Conservation (phyloP, 2,329 filamentous ascomycete species). For the Aureobasidium mangrovei region DNA sequence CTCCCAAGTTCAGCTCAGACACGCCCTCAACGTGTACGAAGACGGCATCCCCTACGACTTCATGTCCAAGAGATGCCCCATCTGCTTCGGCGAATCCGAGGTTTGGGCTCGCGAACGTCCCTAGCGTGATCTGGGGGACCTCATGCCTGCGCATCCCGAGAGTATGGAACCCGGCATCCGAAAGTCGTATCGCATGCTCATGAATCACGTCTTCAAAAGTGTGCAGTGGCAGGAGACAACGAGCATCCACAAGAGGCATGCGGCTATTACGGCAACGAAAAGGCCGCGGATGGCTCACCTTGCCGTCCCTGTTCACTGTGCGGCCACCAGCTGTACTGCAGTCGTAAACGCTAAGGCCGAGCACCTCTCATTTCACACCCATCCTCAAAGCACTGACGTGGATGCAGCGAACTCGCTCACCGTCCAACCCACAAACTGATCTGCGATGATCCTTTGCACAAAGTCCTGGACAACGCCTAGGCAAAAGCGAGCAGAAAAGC, state of each 20-base stretch:
- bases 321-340: neutral
- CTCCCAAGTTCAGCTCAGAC: neutral
- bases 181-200: neutral
- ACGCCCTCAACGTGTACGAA: neutral
- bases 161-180: neutral
- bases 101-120: neutral
- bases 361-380: neutral
- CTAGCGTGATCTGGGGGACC: neutral
- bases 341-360: neutral
- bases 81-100: neutral
- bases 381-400: neutral
- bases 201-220: neutral
- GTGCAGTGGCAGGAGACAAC: neutral
- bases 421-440: neutral
- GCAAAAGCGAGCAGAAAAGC: neutral
- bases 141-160: neutral
- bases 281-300: neutral
- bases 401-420: neutral
- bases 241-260: constrained; percentile 3
- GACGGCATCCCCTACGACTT: constrained; percentile 3
- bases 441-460: neutral
- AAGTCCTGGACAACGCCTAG: neutral
- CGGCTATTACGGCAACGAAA: constrained; percentile 1
- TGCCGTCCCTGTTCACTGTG: neutral
- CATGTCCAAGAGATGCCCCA: neutral